Evolutionary conservation across 176 grass and related monocot genomes (phyloP).

Genomic region (Urochloa ruziziensis): DNA sequence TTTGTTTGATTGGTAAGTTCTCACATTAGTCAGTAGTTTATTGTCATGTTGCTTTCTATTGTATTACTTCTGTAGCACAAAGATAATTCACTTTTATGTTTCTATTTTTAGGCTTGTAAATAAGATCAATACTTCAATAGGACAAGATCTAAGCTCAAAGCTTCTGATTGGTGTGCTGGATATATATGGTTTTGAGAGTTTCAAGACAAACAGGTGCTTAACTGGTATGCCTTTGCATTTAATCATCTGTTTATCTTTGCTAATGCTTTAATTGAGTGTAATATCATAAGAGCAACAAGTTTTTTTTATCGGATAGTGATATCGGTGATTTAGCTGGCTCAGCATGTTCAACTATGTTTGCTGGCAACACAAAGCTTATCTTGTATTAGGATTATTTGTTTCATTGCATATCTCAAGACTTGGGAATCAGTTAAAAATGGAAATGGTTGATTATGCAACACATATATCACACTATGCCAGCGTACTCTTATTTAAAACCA

Average conservation of each 20-base stretch:
- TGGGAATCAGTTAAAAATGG: background rate
- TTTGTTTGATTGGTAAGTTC: constrained; percentile 92
- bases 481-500: background rate
- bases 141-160: constrained; percentile 93
- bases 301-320: background rate
- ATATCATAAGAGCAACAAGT: background rate
- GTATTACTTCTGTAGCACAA: background rate
- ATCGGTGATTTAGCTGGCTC: background rate
- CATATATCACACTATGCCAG: background rate
- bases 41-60: constrained; percentile 10
- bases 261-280: background rate
- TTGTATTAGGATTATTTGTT: constrained; percentile 1
- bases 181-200: constrained; percentile 99
- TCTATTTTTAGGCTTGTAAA: constrained; percentile 73
- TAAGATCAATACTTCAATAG: constrained; percentile 94
- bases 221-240: constrained; percentile 80
- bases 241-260: constrained; percentile 33
- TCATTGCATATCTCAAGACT: background rate
- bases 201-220: constrained; percentile 99
- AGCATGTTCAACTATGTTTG: background rate
- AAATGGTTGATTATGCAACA: background rate
- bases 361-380: background rate
- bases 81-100: constrained; percentile 19
- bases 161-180: constrained; percentile 92
- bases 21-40: constrained; percentile 21